Percentiles rank a stretch among this genome's conserved stretches.
phyloP scores from a whole-genome alignment of 1,139 yeast genomes.

The Diutina pseudorugosa region DNA sequence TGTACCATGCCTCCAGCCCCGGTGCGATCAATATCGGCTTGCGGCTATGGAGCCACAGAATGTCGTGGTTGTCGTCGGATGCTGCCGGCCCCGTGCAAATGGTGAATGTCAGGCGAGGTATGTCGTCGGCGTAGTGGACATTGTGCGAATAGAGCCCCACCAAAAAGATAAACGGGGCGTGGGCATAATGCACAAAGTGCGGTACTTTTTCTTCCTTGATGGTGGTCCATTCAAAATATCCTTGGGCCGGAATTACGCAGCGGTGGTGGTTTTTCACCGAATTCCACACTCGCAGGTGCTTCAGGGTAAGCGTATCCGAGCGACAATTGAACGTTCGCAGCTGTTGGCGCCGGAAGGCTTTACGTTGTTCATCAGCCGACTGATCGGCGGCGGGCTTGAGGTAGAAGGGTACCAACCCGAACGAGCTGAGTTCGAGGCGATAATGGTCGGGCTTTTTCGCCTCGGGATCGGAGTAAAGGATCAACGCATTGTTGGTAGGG shows the following conservation, averaged over 20 bases:
- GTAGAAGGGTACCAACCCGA: neutral
- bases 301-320: slow-evolving; percentile 36
- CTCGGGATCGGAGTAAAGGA: neutral
- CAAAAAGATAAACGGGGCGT: slow-evolving; percentile 41
- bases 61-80: slow-evolving; percentile 22
- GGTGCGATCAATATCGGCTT: slow-evolving; percentile 67
- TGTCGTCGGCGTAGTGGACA: slow-evolving; percentile 12
- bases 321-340: slow-evolving; percentile 46
- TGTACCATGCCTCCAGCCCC: slow-evolving; percentile 38
- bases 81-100: slow-evolving; percentile 66
- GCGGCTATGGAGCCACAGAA: slow-evolving; percentile 62
- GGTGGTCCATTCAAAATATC: slow-evolving; percentile 76
- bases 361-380: neutral
- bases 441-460: neutral
- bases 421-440: neutral
- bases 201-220: slow-evolving; percentile 36
- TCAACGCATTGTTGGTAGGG: neutral
- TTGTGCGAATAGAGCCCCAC: slow-evolving; percentile 61
- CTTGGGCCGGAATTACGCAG: slow-evolving; percentile 70
- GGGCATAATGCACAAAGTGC: slow-evolving; percentile 46
- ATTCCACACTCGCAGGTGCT: slow-evolving; percentile 36
- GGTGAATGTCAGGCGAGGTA: slow-evolving; percentile 42
- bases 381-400: neutral
- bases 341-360: neutral
- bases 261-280: slow-evolving; percentile 24